These are phyloP conservation scores for Colletotrichum cereale DNA, from an alignment of 2,329 filamentous ascomycete genomes.

Conservation along the genomic window DNA sequence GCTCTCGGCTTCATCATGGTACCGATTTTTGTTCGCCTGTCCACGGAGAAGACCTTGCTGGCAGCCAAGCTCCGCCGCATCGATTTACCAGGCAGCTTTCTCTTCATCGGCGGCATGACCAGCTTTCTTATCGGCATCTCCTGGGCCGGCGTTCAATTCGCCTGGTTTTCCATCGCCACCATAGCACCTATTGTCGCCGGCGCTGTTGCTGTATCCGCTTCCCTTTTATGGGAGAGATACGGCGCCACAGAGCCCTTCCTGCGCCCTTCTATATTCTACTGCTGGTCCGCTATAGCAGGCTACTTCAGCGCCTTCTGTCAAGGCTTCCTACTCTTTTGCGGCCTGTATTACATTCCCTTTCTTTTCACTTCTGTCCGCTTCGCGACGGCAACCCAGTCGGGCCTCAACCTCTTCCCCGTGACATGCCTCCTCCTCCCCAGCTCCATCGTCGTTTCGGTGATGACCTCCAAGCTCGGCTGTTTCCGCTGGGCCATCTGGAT, in stretches of 20 bases:
- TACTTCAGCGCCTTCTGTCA: slow-evolving; percentile 2
- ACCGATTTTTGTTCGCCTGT: slow-evolving; percentile 5
- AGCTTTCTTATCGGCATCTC: slow-evolving; percentile 18
- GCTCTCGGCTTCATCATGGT: slow-evolving; percentile 15
- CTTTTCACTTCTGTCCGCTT: not conserved
- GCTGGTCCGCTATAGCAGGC: not conserved
- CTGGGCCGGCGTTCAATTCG: slow-evolving; percentile 1
- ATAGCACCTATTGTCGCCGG: not conserved
- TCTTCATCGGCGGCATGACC: slow-evolving; percentile 13
- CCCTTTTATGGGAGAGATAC: not conserved
- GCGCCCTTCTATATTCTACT: not conserved
- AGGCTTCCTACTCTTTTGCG: slow-evolving; percentile 7
- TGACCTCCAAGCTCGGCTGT: not conserved
- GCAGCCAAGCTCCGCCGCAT: slow-evolving; percentile 1
- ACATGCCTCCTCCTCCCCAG: not conserved
- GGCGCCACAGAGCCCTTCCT: slow-evolving; percentile 1
- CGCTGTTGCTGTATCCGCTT: not conserved
- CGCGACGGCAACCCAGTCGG: not conserved
- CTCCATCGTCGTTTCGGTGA: not conserved
- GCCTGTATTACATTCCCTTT: slow-evolving; percentile 7
- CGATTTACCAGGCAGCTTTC: not conserved
- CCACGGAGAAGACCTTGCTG: not conserved
- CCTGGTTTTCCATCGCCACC: not conserved
- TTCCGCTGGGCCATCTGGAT: slow-evolving; percentile 14
- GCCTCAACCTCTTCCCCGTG: not conserved